These are phyloP conservation scores for Penicillium digitatum DNA, from an alignment of 2,329 filamentous ascomycete genomes.

Conservation along the genomic window DNA sequence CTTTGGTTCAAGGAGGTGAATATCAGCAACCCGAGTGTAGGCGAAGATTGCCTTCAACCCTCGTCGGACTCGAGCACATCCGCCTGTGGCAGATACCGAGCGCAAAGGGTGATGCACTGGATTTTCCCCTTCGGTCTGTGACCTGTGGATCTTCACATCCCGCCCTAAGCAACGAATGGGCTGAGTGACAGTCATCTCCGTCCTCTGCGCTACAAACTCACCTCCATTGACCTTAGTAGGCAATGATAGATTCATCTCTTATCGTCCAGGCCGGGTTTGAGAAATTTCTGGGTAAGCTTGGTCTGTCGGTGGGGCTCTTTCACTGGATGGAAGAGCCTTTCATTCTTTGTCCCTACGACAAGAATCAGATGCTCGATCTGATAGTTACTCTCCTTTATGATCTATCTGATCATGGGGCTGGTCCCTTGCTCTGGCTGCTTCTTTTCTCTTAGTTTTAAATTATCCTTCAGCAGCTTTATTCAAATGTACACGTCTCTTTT, in stretches of 20 bases:
- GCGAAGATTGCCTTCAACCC: not conserved
- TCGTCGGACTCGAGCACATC: conserved; percentile 12
- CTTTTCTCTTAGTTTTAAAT: conserved; percentile 17
- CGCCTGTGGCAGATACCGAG: conserved; percentile 29
- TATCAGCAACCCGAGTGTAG: conserved; percentile 2
- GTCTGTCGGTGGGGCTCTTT: conserved; percentile 19
- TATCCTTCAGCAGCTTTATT: conserved; percentile 13
- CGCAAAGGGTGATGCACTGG: conserved; percentile 27
- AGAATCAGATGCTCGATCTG: conserved; percentile 51
- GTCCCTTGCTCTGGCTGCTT: conserved; percentile 24
- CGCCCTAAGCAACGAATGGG: conserved; percentile 8
- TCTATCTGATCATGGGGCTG: conserved; percentile 41
- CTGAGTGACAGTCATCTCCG: not conserved
- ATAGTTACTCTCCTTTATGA: conserved; percentile 19
- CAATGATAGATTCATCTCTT: conserved; percentile 52
- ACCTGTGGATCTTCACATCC: conserved; percentile 21
- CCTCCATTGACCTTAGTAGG: conserved; percentile 5
- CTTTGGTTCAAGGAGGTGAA: conserved; percentile 8
- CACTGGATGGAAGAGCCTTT: conserved; percentile 28
- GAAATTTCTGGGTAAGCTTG: conserved; percentile 36
- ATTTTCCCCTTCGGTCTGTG: conserved; percentile 31
- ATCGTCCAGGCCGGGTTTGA: conserved; percentile 49
- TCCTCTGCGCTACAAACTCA: not conserved
- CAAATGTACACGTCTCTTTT: conserved; percentile 13
- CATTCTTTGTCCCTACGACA: conserved; percentile 23